Evolutionary conservation across 352 stramenopile genomes (phyloP).

Genomic region (Phytophthora sojae): DNA sequence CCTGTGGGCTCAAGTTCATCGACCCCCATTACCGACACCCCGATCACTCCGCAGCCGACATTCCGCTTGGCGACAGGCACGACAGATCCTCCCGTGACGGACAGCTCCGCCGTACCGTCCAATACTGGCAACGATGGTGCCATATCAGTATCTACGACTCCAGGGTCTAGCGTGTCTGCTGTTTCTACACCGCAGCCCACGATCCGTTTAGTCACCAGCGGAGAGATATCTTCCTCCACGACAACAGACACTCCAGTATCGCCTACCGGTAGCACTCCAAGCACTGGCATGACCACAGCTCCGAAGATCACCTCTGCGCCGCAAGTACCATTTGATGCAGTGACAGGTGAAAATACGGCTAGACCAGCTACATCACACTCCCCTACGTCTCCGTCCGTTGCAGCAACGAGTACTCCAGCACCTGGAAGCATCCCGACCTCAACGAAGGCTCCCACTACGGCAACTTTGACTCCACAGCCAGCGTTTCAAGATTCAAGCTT

Average conservation of each 20-base stretch:
- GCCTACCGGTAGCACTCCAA: neutral
- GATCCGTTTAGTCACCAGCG: slow-evolving; percentile 5
- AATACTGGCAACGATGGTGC: neutral
- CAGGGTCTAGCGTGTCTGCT: neutral
- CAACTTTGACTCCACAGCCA: neutral
- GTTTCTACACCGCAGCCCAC: slow-evolving; percentile 3
- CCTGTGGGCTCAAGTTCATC: neutral
- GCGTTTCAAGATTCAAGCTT: neutral
- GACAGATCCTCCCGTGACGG: neutral
- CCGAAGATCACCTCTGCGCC: neutral
- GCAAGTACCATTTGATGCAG: neutral
- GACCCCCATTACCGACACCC: neutral
- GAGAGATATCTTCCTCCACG: neutral
- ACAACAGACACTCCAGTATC: neutral
- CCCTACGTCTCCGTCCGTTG: neutral
- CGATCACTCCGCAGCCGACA: neutral
- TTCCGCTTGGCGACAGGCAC: slow-evolving; percentile 1
- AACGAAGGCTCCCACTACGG: neutral
- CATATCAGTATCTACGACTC: neutral
- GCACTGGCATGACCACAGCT: neutral
- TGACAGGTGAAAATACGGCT: neutral
- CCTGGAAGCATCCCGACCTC: neutral
- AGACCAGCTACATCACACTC: neutral
- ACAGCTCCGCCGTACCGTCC: neutral
- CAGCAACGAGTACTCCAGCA: neutral